Evolutionary conservation across 208 protist genomes (phyloP), one percentile per base, ranked within the genome.

Genomic region (Novymonas esmeraldas): DNA sequence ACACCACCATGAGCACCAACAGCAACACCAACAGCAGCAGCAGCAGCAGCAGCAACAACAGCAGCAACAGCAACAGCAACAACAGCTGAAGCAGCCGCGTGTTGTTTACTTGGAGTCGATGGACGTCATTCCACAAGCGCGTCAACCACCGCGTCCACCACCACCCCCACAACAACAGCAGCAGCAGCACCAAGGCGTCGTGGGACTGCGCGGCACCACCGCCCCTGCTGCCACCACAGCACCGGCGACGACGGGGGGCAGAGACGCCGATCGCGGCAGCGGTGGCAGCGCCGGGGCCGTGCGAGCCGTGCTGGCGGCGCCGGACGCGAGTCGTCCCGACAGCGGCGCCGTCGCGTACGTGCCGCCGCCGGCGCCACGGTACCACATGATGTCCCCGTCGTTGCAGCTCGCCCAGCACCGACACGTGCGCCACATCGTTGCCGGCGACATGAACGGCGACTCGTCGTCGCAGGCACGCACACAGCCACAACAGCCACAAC

Each of bases 391-490:
- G 13, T 49, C 51, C 5, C 67, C 67, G 52, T 74, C 68, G 9
- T 52, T 74, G 31, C 59, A 49, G 1, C 44, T 67, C 2, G 14
- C 9, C 10, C 59, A 68, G 60, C 59, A 74, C 54, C 68, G 60
- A 0, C 68, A 74, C 36, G 68, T 74, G 10, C 60, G 59, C 36
- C 68, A 24, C 42, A 49, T 67, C 33, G 42, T 61, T 0, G 49
- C 58, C 2, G 49, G 38, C 11, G 41, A 58, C 14, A 24, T 58
- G 26, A 14, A 42, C 38, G 18, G 34, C 18, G 36, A 28, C 41
- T 0, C 34, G 54, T 6, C 18, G 33, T 45, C 22, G 33, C 22
- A 59, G 20, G 33, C 54, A 22, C 24, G 28, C 5, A 6, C 20
- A 2, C 48, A 20, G 48, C 48, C 48, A 20, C 48, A 10, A 20